Evolutionary conservation across 2,329 filamentous ascomycete species (phyloP).

Genomic region (Talaromyces sp.): DNA sequence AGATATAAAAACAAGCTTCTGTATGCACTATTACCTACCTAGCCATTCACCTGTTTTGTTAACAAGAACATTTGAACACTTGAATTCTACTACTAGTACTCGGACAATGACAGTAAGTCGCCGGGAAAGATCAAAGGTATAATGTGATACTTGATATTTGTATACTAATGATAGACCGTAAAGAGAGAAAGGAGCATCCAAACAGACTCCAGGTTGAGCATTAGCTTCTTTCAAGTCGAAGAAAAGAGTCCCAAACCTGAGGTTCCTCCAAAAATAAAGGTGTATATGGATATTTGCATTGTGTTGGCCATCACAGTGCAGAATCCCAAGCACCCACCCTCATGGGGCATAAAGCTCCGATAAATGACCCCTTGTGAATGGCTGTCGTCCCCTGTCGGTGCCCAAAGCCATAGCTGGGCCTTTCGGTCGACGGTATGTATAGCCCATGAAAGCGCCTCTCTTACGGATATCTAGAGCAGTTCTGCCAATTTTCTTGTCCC

Average conservation of each 20-base stretch:
- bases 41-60: no score
- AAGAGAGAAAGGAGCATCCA: not conserved
- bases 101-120: not conserved
- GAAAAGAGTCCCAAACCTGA: not conserved
- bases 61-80: no score
- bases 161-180: slow-evolving; percentile 3
- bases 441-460: slow-evolving; percentile 82
- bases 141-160: not conserved
- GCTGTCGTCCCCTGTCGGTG: slow-evolving; percentile 35
- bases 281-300: not conserved
- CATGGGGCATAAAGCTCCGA: slow-evolving; percentile 27
- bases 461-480: slow-evolving; percentile 80
- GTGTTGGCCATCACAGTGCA: not conserved
- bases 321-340: not conserved
- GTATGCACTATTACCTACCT: no score
- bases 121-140: not conserved
- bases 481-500: slow-evolving; percentile 68
- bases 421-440: slow-evolving; percentile 69
- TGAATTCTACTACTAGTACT: no score
- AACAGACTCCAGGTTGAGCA: not conserved
- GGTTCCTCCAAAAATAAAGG: not conserved
- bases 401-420: slow-evolving; percentile 37
- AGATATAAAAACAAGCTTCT: no score
- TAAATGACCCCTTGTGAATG: slow-evolving; percentile 26
- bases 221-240: not conserved